Evolutionary conservation across 176 grass and related monocot genomes (phyloP).

Genomic region (Cenchrus americanus): DNA sequence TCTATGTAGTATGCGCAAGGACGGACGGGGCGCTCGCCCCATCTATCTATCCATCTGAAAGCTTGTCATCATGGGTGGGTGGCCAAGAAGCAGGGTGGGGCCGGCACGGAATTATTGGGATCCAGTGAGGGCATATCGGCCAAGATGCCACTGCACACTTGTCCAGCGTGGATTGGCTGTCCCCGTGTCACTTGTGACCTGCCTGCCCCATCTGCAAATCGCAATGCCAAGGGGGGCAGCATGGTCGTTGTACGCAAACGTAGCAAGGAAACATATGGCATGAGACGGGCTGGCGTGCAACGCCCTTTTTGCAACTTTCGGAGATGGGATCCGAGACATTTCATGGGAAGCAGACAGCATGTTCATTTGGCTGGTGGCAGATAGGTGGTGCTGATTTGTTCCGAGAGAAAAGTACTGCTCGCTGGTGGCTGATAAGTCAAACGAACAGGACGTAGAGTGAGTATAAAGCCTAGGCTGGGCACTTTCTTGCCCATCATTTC

Average conservation of each 20-base stretch:
- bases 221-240: background rate
- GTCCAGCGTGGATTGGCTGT: conserved; percentile 37
- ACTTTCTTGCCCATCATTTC: background rate
- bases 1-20: background rate
- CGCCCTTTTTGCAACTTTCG: background rate
- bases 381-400: too few species aligned
- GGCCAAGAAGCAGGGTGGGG: conserved; percentile 21
- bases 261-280: background rate
- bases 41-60: conserved; percentile 15
- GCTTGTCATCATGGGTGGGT: conserved; percentile 12
- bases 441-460: too few species aligned
- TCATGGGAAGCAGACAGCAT: background rate
- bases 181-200: background rate
- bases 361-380: too few species aligned
- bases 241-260: background rate
- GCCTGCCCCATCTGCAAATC: background rate
- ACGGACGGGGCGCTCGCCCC: background rate
- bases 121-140: background rate
- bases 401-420: too few species aligned
- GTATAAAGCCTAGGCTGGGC: background rate
- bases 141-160: conserved; percentile 34
- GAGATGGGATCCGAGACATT: background rate
- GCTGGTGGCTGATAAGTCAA: too few species aligned
- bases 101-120: conserved; percentile 44
- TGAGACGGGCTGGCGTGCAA: background rate